Evolutionary conservation across 768 basidiomycete genomes (phyloP), one percentile per base, ranked within the genome.

Genomic region (Boletus fagicola): DNA sequence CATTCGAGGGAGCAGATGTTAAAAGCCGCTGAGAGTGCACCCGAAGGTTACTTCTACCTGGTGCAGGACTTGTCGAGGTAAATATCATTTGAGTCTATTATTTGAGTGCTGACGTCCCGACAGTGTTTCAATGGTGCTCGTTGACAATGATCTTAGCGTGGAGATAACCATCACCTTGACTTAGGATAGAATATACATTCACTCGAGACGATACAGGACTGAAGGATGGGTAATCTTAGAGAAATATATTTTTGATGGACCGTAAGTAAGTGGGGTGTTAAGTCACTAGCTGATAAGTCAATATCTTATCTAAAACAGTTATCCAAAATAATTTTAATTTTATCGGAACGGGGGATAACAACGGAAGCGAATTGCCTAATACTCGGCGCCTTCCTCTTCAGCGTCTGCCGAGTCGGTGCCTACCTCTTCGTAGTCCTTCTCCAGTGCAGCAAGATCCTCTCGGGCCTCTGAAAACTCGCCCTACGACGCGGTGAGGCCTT

Each of bases 391-490:
- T 66, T 80, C 80, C 68, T 87, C 88, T 70, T 88, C 88, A 62
- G 73, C 81, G 60, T 89, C 88, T 53, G 81, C 86, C 31, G 88
- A 87, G 72, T 90, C 88, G 48, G 80, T 86, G 56, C 87, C 88
- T 62, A 90, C 92, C 75, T 96, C 92, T 72, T 94, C 91, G 68
- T 93, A 94, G 72, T 94, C 93, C 73, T 92, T 95, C 78, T 98
- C 95, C 57, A 98, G 84, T 8, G 96, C 96, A 43, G 96, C 96
- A 60, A 98, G 86, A 77, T 98, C 96, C 74, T 98, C 96, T 65
- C 95, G 90, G 46, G 96, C 96, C 77, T 97, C 95, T 47, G 93
- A 94, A 78, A 98, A 98, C 77, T 98, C 96, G 75, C 96, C 96
- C 79, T 84, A 49, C n/a, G 53, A 45, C 26, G 4, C 12, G 15